Conservation (phyloP, 805 yeast genomes). For the Komagataella pseudopastoris region DNA sequence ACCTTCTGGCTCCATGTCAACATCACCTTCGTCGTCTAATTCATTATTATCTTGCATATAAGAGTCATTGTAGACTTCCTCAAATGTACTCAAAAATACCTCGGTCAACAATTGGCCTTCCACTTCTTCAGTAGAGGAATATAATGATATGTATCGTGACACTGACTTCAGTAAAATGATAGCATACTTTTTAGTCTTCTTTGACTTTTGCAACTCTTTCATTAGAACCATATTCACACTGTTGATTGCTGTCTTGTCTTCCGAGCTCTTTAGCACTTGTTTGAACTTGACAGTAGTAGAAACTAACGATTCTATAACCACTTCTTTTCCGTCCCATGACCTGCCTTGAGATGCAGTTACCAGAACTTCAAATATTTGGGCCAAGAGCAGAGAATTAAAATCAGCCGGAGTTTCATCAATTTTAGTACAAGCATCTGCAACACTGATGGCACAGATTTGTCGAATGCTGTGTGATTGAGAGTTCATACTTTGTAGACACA, state of each 20-base stretch:
- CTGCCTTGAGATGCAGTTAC: slow-evolving; percentile 59
- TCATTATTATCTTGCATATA: not conserved
- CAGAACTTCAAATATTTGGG: slow-evolving; percentile 33
- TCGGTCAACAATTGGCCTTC: not conserved
- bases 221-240: slow-evolving; percentile 29
- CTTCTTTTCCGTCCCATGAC: slow-evolving; percentile 82
- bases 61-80: not conserved
- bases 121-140: slow-evolving; percentile 1
- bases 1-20: slow-evolving; percentile 11
- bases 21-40: slow-evolving; percentile 17
- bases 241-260: slow-evolving; percentile 17
- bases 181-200: slow-evolving; percentile 40
- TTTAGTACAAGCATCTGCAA: slow-evolving; percentile 42
- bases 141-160: slow-evolving; percentile 9
- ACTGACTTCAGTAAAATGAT: not conserved
- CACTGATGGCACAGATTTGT: slow-evolving; percentile 54
- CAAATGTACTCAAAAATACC: not conserved
- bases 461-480: slow-evolving; percentile 53
- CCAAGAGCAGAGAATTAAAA: slow-evolving; percentile 15
- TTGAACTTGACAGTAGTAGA: slow-evolving; percentile 35
- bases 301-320: slow-evolving; percentile 57
- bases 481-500: slow-evolving; percentile 34
- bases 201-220: slow-evolving; percentile 54
- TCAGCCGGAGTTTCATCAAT: slow-evolving; percentile 15
- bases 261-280: slow-evolving; percentile 13